These are phyloP conservation scores for Vigna mungo DNA, from an alignment of 306 rosid species.

Conservation along the genomic window DNA sequence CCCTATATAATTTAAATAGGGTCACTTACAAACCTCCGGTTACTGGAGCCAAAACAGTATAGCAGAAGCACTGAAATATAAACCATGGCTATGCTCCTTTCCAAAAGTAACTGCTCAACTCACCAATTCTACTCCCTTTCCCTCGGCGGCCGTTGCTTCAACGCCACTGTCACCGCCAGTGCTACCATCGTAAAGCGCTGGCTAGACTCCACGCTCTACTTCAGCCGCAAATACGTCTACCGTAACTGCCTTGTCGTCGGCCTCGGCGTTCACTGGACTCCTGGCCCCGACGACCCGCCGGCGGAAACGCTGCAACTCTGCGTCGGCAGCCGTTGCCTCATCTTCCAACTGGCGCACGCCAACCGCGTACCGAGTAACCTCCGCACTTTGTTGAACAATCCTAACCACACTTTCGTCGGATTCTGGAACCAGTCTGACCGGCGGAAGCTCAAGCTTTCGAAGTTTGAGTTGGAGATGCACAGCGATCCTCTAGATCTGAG, in stretches of 20 bases:
- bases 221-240: background rate
- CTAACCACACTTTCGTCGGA: conserved; percentile 46
- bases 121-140: background rate
- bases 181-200: conserved; percentile 44
- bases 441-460: background rate
- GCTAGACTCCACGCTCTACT: conserved; percentile 26
- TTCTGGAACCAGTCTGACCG: conserved; percentile 47
- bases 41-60: no score
- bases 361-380: conserved; percentile 29
- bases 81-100: background rate
- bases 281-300: background rate
- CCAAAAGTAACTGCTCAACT: accelerated
- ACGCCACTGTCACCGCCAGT: conserved; percentile 43
- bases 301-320: conserved; percentile 53
- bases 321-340: conserved; percentile 55
- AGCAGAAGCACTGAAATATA: no score
- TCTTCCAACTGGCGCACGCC: conserved; percentile 40
- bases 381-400: conserved; percentile 32
- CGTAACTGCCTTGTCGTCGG: conserved; percentile 47
- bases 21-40: no score
- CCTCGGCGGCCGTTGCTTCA: background rate
- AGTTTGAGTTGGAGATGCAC: background rate
- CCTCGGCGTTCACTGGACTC: conserved; percentile 63
- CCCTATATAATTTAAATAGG: no score
- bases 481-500: conserved; percentile 44